Conservation (phyloP, 1,139 yeast genomes). For the Candida sp. region DNA sequence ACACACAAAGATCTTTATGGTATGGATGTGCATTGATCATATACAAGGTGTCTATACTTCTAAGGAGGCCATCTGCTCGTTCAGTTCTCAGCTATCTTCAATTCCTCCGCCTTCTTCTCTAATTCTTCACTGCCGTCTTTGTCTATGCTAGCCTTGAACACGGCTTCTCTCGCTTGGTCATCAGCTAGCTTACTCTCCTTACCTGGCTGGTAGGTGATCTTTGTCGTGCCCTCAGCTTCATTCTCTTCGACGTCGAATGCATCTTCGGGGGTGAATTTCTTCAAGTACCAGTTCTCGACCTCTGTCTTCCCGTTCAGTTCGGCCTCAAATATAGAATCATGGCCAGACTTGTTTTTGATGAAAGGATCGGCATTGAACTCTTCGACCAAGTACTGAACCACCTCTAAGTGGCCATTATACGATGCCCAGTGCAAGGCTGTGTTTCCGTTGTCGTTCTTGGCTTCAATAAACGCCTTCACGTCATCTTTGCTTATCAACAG, state of each 20-base stretch:
- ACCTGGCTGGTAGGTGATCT: slow-evolving; percentile 52
- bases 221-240: slow-evolving; percentile 41
- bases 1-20: not conserved
- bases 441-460: slow-evolving; percentile 80
- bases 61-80: not conserved
- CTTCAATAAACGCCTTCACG: slow-evolving; percentile 52
- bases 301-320: slow-evolving; percentile 71
- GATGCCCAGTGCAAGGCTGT: slow-evolving; percentile 98
- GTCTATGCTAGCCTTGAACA: slow-evolving; percentile 12
- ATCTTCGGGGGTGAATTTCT: slow-evolving; percentile 75
- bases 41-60: not conserved
- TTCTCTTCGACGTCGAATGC: slow-evolving; percentile 44
- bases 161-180: slow-evolving; percentile 40
- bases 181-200: slow-evolving; percentile 53
- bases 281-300: slow-evolving; percentile 73
- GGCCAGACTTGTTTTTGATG: slow-evolving; percentile 71
- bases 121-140: slow-evolving; percentile 9
- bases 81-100: slow-evolving; percentile 4
- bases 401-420: slow-evolving; percentile 78
- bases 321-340: slow-evolving; percentile 90
- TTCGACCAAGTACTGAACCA: slow-evolving; percentile 73
- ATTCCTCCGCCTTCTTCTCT: slow-evolving; percentile 8
- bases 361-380: slow-evolving; percentile 83
- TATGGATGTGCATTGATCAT: not conserved
- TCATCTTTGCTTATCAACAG: slow-evolving; percentile 49